Base-by-base conservation (phyloP, 2,329 filamentous ascomycete species). In the Gliomastix tumulicola region DNA sequence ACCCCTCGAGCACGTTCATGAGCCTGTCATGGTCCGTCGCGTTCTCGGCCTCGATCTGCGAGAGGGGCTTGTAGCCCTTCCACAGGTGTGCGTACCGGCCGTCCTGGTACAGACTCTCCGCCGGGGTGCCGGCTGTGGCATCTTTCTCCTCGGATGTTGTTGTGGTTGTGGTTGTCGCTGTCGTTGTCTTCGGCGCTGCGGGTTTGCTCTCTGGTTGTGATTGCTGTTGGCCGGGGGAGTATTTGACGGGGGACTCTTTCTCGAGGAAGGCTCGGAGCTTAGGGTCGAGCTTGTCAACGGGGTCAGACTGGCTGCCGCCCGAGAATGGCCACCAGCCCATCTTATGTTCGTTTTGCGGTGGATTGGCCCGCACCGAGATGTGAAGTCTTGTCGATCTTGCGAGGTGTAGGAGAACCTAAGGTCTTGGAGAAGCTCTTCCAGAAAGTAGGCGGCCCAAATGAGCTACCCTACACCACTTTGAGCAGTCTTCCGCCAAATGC, bases 261-360 rank as follows among this genome's bases (percentile, higher is more conserved):
- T 88, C 72, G 53, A 95, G 79, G 59, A 89, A 94, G 46, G 90
- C 84, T 52, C 84, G 83, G 39, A 95, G 75, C 45, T 82, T 80
- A 27, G 87, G 84, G 54, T 95, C 88, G 49, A 96, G 79, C 49
- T 84, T 81, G 49, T 74, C 71, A 46, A 88, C 71, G 18, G 84
- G 80, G 44, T 79, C 70, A 49, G 56, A 56, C 44, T 60, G 62
- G 42, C 56, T 64, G 37, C 61, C 57, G 45, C 68, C 62, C 49
- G 71, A 56, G 44, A 74, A 70, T 44, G 71, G 66, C 49, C 76
- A 60, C 72, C 73, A 79, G 46, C 74, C 74, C 75, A 79, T 79
- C 41, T 19, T 31, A 27, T 21, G 9, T n/a, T 32, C 19, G 11
- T 10, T n/a, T n/a, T n/a, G n/a, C n/a, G n/a, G n/a, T n/a, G n/a